These are phyloP conservation scores for Aspergillus chevalieri DNA, from an alignment of 2,329 filamentous ascomycete genomes.

Conservation along the genomic window DNA sequence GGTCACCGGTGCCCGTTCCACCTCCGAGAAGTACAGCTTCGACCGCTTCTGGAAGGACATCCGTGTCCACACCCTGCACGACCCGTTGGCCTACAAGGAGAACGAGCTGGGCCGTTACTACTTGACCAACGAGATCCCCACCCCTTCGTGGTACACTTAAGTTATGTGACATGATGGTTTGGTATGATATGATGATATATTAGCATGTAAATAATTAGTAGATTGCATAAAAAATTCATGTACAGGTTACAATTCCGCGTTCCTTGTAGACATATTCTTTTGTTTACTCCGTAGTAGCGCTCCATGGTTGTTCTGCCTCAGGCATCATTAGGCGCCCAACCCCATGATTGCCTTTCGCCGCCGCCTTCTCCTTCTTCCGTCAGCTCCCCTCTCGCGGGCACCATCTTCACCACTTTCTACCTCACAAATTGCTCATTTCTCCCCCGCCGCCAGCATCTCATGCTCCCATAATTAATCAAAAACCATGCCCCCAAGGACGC, in stretches of 20 bases:
- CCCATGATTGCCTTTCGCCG: not conserved
- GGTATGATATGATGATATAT: not conserved
- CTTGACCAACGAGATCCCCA: conserved; percentile 52
- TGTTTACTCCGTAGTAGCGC: too few relatives aligned
- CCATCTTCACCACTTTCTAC: not conserved
- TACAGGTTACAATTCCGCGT: too few relatives aligned
- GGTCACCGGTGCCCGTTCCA: conserved; percentile 55
- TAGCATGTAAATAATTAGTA: not conserved
- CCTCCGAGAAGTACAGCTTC: conserved; percentile 53
- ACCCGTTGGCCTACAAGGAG: conserved; percentile 63
- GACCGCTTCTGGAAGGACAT: conserved; percentile 63
- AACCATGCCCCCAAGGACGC: conserved; percentile 72
- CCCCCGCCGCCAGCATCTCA: conserved; percentile 19
- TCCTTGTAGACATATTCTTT: not conserved
- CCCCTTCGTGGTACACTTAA: conserved; percentile 59
- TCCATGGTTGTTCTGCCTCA: not conserved
- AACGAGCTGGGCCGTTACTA: conserved; percentile 55
- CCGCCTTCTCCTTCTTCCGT: not conserved
- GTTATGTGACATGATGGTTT: not conserved
- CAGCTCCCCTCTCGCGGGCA: not conserved
- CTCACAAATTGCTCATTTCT: not conserved
- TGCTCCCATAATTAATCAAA: conserved; percentile 29
- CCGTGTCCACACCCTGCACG: conserved; percentile 59
- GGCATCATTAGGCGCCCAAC: not conserved
- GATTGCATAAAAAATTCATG: not conserved